phyloP scores from a whole-genome alignment of 2,329 filamentous ascomycete genomes.

The Beauveria medogensis region DNA sequence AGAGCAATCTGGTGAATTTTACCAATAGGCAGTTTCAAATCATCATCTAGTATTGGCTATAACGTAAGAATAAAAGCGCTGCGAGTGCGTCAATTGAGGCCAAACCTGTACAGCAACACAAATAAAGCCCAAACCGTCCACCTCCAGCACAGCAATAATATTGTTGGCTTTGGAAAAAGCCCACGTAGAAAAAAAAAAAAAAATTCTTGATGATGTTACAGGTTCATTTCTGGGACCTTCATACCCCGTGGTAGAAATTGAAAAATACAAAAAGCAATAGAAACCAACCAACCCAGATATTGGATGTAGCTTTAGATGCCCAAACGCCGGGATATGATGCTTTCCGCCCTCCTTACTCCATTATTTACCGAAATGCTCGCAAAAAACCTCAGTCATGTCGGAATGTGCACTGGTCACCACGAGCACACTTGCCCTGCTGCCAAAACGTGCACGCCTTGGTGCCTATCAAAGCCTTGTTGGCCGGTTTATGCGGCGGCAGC shows the following conservation, averaged over 20 bases:
- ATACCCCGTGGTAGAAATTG: not conserved
- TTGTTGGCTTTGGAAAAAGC: not conserved
- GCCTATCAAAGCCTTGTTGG: slow-evolving; percentile 51
- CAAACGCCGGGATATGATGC: slow-evolving; percentile 7
- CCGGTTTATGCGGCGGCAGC: slow-evolving; percentile 33
- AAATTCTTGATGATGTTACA: not conserved
- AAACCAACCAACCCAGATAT: not conserved
- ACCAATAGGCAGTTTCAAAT: not conserved
- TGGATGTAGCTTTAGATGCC: not conserved
- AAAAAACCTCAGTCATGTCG: slow-evolving; percentile 45
- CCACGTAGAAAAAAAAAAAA: not conserved
- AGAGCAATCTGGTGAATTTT: not conserved
- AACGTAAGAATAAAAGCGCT: no score
- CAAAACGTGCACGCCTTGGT: slow-evolving; percentile 65
- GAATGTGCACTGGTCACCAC: slow-evolving; percentile 68
- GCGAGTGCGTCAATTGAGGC: not conserved
- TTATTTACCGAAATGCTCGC: not conserved
- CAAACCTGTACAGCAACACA: not conserved
- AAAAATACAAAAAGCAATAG: slow-evolving; percentile 6
- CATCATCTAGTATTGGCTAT: not conserved
- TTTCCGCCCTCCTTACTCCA: not conserved
- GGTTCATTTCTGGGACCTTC: not conserved
- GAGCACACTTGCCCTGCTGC: slow-evolving; percentile 62
- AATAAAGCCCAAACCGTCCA: not conserved
- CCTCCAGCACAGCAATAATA: not conserved